Evolutionary conservation across 495 filamentous ascomycete species (phyloP), one percentile per base, ranked within the genome.

Genomic region (Durotheca rogersii): DNA sequence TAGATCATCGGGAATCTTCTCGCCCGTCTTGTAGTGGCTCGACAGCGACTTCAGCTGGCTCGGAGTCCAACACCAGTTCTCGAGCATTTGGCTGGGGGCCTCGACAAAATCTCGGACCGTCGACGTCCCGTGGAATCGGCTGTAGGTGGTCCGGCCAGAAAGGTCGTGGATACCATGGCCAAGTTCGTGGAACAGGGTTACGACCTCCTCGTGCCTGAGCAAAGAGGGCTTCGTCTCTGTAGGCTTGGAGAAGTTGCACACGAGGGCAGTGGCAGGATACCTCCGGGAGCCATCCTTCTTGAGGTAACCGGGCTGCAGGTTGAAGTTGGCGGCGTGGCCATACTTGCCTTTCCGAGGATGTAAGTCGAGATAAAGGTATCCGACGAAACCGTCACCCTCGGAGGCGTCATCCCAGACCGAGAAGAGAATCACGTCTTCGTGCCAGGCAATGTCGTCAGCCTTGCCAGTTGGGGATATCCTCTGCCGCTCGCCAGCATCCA

Each of bases 301-400:
- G 12, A 71, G 40, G 61, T 73, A 84, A 34, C 81, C 81, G 1
- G 85, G 86, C 68, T 88, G 84, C 6, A 89, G 66, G 62, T 82
- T 86, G 72, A 90, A 89, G 72, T 90, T 90, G 63, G 86, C 87
- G 1, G 84, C 84, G 52, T 88, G 84, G 20, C 78, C 77, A 60
- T 84, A 85, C 58, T 85, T 85, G 41, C 81, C 81, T 36, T 69
- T 72, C 12, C 81, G 71, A 10, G 81, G 81, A 43, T 83, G 80
- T 3, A 84, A 67, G 54, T 85, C 81, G 4, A 85, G 73, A 61
- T 84, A 84, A 12, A 85, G 70, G 62, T 83, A 85, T 32, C 81
- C 81, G n/a, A 81, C 74, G 49, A 85, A 85, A 29, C 67, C 73
- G 17, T 71, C 69, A 14, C 76, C 81, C 55, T 82, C 78, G 10